phyloP scores from a whole-genome alignment of 345 rosid genomes.

The Brassica cretica region DNA sequence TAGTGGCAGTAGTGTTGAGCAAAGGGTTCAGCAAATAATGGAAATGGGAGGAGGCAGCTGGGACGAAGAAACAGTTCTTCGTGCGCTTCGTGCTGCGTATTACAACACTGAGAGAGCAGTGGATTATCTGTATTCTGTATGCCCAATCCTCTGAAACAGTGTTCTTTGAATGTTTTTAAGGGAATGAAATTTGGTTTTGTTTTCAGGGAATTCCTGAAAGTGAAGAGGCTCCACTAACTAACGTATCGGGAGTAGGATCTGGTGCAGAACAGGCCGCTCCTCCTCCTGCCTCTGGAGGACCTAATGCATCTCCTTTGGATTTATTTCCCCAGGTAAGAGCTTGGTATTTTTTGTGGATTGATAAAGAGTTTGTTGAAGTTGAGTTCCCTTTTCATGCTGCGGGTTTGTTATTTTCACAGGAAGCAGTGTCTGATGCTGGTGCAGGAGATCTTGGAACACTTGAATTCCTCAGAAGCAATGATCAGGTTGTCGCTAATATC shows the following conservation, averaged over 20 bases:
- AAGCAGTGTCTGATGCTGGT: conserved; percentile 58
- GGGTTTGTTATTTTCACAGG: conserved; percentile 46
- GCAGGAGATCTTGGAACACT: conserved; percentile 79
- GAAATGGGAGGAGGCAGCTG: conserved; percentile 97
- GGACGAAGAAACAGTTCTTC: conserved; percentile 91
- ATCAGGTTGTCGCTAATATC: conserved; percentile 54
- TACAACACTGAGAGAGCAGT: conserved; percentile 98
- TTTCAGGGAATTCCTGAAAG: conserved; percentile 87
- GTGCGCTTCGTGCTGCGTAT: conserved; percentile 97
- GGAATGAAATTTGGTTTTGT: conserved; percentile 19
- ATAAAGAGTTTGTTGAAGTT: neutral
- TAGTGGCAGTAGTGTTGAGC: conserved; percentile 74
- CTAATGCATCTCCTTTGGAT: conserved; percentile 87
- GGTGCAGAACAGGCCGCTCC: conserved; percentile 47
- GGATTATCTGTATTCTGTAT: conserved; percentile 90
- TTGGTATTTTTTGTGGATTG: conserved; percentile 1
- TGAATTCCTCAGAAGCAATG: conserved; percentile 84
- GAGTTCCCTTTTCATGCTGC: conserved; percentile 13
- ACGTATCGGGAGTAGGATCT: conserved; percentile 51
- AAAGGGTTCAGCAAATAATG: conserved; percentile 80
- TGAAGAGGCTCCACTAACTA: conserved; percentile 60
- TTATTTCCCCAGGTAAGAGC: conserved; percentile 84
- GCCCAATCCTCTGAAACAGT: conserved; percentile 19
- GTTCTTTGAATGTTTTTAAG: neutral
- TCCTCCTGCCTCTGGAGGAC: conserved; percentile 52